Evolutionary conservation across 495 filamentous ascomycete genomes (phyloP), one percentile per base, ranked within the genome.

Genomic region (Penicillium robsamsonii): DNA sequence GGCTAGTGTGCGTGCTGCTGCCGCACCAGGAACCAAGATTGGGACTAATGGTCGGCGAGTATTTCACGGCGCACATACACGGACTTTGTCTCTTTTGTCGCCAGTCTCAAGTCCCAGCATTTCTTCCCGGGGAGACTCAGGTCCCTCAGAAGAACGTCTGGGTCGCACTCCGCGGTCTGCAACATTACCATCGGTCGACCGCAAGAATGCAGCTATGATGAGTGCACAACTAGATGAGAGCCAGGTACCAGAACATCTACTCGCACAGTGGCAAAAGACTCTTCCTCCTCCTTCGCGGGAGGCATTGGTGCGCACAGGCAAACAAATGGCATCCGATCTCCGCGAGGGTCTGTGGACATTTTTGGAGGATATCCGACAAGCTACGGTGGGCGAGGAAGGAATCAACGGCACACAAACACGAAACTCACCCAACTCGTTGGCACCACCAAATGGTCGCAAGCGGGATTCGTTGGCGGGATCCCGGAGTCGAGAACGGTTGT

Each of bases 281-380:
- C 66, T 78, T 68, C 75, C 76, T 8, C 74, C 75, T 2, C 70
- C 76, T 24, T 79, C 76, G 7, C 66, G 76, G 12, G 87, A 89
- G 38, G 75, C 75, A 13, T 66, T 90, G 31, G 63, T 89, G 56
- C 80, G 79, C 49, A 87, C 86, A 1, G 84, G 87, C 45, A 92
- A 92, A 65, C 90, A 96, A 67, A 89, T 97, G 69, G 93, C 94
- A 3, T 88, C 87, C 9, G 94, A 96, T 69, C 82, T 98, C 63
- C 86, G 86, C 58, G 84, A 92, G 40, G 94, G 94, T 0, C 75
- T 97, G n/a, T 94, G 90, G 90, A 96, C 91, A 13, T 98, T 97
- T 69, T 81, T 97, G 57, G 94, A 97, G 66, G 94, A 97, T 70
- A 81, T 98, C 25, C 80, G 91, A 59, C 94, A 98, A 73, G 94